Evolutionary conservation across 2,329 filamentous ascomycete genomes (phyloP).

Genomic region (Phaeophleospora eucalypticola): DNA sequence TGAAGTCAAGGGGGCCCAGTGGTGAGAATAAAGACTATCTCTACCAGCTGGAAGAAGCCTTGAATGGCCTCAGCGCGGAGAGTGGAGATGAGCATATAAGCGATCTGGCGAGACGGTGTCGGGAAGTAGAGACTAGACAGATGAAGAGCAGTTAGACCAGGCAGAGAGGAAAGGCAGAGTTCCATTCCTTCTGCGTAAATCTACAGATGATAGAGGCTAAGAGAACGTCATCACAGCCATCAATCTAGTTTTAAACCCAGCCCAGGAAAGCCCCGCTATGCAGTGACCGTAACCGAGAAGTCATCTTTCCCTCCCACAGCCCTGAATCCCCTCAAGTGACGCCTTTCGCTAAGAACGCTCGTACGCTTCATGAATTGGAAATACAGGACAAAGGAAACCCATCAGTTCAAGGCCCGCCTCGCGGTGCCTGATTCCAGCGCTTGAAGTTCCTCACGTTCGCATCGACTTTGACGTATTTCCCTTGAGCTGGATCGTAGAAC

Average conservation of each 20-base stretch:
- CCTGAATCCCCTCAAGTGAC: slow-evolving; percentile 1
- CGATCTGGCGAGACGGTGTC: slow-evolving; percentile 71
- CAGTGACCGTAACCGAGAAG: neutral
- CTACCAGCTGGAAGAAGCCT: slow-evolving; percentile 69
- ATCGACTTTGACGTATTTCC: slow-evolving; percentile 35
- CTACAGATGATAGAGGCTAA: neutral
- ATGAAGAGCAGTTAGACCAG: slow-evolving; percentile 3
- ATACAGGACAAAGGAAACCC: neutral
- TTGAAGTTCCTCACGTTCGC: slow-evolving; percentile 29
- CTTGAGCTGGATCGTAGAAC: slow-evolving; percentile 43
- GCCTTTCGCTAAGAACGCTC: slow-evolving; percentile 16
- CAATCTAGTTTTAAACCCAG: neutral
- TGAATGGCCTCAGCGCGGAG: slow-evolving; percentile 67
- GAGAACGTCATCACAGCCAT: neutral
- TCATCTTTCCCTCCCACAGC: neutral
- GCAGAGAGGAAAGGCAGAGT: neutral
- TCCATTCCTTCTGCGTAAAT: neutral
- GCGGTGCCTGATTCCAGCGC: slow-evolving; percentile 37
- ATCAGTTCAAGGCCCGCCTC: slow-evolving; percentile 36
- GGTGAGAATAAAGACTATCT: slow-evolving; percentile 90
- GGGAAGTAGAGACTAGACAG: slow-evolving; percentile 52
- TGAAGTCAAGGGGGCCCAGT: slow-evolving; percentile 71
- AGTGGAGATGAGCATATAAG: slow-evolving; percentile 80
- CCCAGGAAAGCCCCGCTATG: neutral
- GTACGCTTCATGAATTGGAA: slow-evolving; percentile 9